phyloP scores from a whole-genome alignment of 148 eudicot genomes.

The Chenopodium album region DNA sequence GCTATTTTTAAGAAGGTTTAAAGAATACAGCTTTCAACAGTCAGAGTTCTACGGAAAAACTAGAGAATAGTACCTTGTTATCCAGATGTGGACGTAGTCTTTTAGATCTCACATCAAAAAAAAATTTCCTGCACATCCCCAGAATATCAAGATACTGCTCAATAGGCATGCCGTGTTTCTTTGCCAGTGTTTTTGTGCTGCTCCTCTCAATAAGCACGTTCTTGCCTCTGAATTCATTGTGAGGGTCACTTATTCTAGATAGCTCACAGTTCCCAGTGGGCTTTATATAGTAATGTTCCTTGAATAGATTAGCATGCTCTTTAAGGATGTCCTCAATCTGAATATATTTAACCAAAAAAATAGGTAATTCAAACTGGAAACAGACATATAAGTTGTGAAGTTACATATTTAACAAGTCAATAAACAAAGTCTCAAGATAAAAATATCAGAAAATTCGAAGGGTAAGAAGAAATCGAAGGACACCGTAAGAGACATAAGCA shows the following conservation, averaged over 20 bases:
- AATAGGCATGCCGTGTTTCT: slow-evolving; percentile 51
- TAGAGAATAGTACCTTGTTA: slow-evolving; percentile 60
- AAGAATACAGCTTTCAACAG: background rate
- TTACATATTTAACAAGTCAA: too few relatives aligned
- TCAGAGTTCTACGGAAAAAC: background rate
- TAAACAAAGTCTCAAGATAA: too few relatives aligned
- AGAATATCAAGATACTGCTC: slow-evolving; percentile 60
- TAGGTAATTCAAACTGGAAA: background rate
- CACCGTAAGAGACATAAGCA: too few relatives aligned
- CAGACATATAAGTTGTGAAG: background rate
- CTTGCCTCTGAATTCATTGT: slow-evolving; percentile 75
- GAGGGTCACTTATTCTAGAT: slow-evolving; percentile 87
- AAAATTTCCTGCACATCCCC: slow-evolving; percentile 57
- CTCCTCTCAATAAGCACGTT: slow-evolving; percentile 90
- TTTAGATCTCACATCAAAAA: slow-evolving; percentile 66
- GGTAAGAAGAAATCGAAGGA: too few relatives aligned
- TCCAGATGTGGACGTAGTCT: slow-evolving; percentile 83
- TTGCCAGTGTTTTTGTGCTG: slow-evolving; percentile 65
- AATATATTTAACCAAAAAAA: background rate
- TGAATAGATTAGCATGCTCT: slow-evolving; percentile 64
- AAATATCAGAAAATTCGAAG: too few relatives aligned
- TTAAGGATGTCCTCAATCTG: slow-evolving; percentile 74
- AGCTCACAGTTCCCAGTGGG: slow-evolving; percentile 85
- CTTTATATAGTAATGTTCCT: slow-evolving; percentile 86
- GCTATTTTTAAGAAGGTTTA: background rate